Conservation (phyloP, 106 monocot species). For the Triglochin maritima region DNA sequence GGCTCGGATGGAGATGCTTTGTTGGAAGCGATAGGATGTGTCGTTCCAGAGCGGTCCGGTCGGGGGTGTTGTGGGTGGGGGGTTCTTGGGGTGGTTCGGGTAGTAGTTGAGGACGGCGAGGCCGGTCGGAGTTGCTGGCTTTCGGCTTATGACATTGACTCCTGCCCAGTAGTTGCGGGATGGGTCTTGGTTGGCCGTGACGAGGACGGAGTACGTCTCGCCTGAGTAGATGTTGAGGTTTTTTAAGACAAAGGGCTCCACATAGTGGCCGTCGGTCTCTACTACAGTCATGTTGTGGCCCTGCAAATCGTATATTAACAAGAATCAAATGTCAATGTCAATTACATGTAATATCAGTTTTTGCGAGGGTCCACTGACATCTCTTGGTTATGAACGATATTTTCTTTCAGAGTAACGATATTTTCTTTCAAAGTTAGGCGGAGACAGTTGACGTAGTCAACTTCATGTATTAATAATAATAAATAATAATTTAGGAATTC, state of each 20-base stretch:
- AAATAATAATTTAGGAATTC: too few species aligned
- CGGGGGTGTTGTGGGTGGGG: constrained; percentile 19
- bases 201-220: constrained; percentile 80
- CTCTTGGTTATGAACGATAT: too few species aligned
- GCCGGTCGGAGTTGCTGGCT: constrained; percentile 42
- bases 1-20: constrained; percentile 28
- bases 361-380: too few species aligned
- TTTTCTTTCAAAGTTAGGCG: too few species aligned
- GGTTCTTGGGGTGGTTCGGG: constrained; percentile 20
- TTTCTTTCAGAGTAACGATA: too few species aligned
- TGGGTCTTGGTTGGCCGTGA: constrained; percentile 56
- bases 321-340: background rate
- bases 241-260: constrained; percentile 52
- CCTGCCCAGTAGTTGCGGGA: constrained; percentile 73
- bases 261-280: constrained; percentile 73
- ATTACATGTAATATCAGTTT: too few species aligned
- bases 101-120: constrained; percentile 69
- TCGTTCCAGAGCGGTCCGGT: constrained; percentile 61
- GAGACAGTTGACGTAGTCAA: too few species aligned
- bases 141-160: constrained; percentile 50
- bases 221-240: constrained; percentile 82
- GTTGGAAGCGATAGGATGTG: constrained; percentile 29
- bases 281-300: constrained; percentile 75
- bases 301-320: constrained; percentile 33
- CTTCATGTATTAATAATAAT: too few species aligned